Evolutionary conservation across 2,329 filamentous ascomycete species (phyloP), one percentile per base, ranked within the genome.

Genomic region (Sordariomycetes sp.): DNA sequence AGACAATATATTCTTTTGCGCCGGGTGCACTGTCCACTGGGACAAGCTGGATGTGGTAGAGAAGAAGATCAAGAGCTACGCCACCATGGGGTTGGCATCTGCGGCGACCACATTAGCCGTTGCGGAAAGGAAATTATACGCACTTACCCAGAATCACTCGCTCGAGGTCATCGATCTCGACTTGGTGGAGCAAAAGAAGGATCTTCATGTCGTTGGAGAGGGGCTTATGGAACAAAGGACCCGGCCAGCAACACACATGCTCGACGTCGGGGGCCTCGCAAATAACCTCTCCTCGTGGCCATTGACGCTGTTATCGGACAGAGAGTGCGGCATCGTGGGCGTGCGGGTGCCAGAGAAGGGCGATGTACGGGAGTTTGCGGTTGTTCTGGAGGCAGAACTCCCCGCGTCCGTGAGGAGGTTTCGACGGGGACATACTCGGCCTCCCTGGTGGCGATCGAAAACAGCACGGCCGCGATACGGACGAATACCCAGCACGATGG

Each of bases 321-420:
- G 71, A n/a, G 71, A 72, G 55, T 74, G 75, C 37, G 70, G 71
- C 1, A 67, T 83, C 14, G 69, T 71, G 2, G 81, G 79, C 0
- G 64, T 82, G 5, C 82, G 79, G 78, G 66, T 77, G 18, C 76
- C 79, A 0, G 73, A 72, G 65, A 68, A 69, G 50, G 68, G 70
- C 16, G 68, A 67, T 0, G 73, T 73, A 22, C 68, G 66, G 40
- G 72, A 76, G 32, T 72, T 79, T 52, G 67, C 73, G 52, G 63
- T 76, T 1, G 64, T 86, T 1, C 83, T 87, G 58, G 77, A 82
- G 60, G 82, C 79, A 1, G 70, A 77, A 43, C 70, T 88, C n/a
- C 72, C 76, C 0, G 72, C 74, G 4, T 82, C 82, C 0, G 74
- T 89, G 46, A 72, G 82, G 22, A 79, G 76, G 59, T 80, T 89